These are phyloP conservation scores for Quercus ilex DNA, from an alignment of 306 rosid genomes.

Conservation along the genomic window DNA sequence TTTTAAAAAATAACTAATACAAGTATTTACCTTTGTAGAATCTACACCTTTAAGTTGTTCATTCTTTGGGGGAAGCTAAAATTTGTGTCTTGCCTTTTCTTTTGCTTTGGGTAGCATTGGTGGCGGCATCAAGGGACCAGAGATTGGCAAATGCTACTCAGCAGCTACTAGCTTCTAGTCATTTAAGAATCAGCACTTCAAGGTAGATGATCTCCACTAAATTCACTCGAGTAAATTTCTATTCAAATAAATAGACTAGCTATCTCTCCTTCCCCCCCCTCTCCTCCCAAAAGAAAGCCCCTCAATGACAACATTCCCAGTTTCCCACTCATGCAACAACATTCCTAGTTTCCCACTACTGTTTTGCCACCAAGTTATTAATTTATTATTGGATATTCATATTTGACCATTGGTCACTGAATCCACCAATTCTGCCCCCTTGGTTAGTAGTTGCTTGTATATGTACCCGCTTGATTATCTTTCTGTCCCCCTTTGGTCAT, in stretches of 20 bases:
- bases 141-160: constrained; percentile 80
- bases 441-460: not conserved
- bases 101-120: constrained; percentile 69
- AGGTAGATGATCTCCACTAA: constrained; percentile 51
- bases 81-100: constrained; percentile 1
- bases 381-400: not conserved
- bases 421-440: not conserved
- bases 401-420: not conserved
- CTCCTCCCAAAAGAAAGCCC: not conserved
- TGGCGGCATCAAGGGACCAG: constrained; percentile 86
- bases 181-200: constrained; percentile 92
- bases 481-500: constrained; percentile 1
- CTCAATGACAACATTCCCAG: not conserved
- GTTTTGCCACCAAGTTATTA: not conserved
- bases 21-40: not conserved
- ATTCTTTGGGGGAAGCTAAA: constrained; percentile 6
- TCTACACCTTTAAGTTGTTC: not conserved
- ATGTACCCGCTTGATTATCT: not conserved
- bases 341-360: not conserved
- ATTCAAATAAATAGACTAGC: too few species aligned
- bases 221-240: constrained; percentile 1
- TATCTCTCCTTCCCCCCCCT: too few species aligned
- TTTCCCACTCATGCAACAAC: too few species aligned
- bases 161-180: constrained; percentile 71
- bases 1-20: not conserved